A percentile compares a stretch with the other conserved stretches of the same genome.
Evolutionary conservation across 2,329 filamentous ascomycete species (phyloP).

Genomic region (Xylariomycetidae sp.): DNA sequence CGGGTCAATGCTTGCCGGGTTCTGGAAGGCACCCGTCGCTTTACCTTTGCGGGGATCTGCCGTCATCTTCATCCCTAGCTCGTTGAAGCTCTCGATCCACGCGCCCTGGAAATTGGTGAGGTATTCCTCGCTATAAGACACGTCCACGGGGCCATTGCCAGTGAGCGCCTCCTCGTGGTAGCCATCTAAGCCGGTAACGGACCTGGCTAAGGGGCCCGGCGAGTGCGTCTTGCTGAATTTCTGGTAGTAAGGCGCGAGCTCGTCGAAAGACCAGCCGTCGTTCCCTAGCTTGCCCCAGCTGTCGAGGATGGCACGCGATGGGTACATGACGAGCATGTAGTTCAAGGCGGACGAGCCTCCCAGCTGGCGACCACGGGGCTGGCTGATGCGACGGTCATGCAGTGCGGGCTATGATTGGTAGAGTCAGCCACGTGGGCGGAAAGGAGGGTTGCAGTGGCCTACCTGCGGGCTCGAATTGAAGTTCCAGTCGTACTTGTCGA

Average conservation of each 20-base stretch:
- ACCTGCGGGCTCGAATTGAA: conserved; percentile 32
- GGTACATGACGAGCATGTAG: conserved; percentile 23
- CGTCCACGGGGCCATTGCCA: conserved; percentile 30
- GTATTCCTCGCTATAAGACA: conserved; percentile 32
- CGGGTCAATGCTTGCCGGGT: conserved; percentile 26
- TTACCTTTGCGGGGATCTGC: conserved; percentile 27
- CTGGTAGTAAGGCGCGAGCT: conserved; percentile 4
- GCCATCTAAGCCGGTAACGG: background rate
- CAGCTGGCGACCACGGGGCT: conserved; percentile 28
- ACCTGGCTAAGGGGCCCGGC: background rate
- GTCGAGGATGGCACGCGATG: conserved; percentile 21
- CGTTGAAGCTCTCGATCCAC: conserved; percentile 34
- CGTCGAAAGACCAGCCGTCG: conserved; percentile 20
- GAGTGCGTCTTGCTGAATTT: conserved; percentile 4
- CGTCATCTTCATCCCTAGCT: conserved; percentile 27
- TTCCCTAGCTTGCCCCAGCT: conserved; percentile 25
- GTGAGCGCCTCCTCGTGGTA: conserved; percentile 27
- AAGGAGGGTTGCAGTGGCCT: background rate
- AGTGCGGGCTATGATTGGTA: conserved; percentile 15
- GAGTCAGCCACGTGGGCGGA: conserved; percentile 3
- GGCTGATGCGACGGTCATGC: conserved; percentile 25
- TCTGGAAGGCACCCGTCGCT: conserved; percentile 29
- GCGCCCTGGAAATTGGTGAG: conserved; percentile 25
- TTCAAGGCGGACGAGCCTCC: conserved; percentile 28
- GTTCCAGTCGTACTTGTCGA: conserved; percentile 36